phyloP scores from a whole-genome alignment of 805 yeast species.

The Metschnikowia aberdeeniae region DNA sequence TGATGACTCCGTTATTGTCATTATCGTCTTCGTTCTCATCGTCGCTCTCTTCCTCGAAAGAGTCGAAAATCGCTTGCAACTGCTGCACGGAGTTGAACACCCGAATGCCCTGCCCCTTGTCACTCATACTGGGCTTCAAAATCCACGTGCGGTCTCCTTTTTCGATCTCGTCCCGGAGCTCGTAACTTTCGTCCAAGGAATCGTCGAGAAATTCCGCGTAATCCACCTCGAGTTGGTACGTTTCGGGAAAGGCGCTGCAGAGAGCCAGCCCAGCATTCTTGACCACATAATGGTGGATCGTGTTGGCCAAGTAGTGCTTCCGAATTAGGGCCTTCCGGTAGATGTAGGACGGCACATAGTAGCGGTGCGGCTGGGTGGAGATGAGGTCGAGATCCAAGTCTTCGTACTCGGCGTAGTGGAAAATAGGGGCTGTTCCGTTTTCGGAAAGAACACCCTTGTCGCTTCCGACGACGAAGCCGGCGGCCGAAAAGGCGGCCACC shows the following conservation, averaged over 20 bases:
- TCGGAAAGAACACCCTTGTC: slow-evolving; percentile 19
- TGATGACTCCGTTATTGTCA: slow-evolving; percentile 61
- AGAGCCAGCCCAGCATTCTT: slow-evolving; percentile 72
- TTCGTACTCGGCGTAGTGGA: slow-evolving; percentile 90
- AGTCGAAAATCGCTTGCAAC: slow-evolving; percentile 76
- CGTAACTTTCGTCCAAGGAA: slow-evolving; percentile 87
- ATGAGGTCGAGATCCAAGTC: slow-evolving; percentile 72
- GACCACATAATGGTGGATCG: slow-evolving; percentile 67
- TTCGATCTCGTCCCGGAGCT: slow-evolving; percentile 73
- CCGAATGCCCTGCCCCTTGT: slow-evolving; percentile 93
- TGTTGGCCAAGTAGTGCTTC: slow-evolving; percentile 83
- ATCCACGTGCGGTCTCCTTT: slow-evolving; percentile 69
- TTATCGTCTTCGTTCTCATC: slow-evolving; percentile 47
- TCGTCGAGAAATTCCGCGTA: slow-evolving; percentile 96
- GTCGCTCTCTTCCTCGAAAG: slow-evolving; percentile 71
- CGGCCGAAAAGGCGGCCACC: slow-evolving; percentile 30
- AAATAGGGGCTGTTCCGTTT: slow-evolving; percentile 32
- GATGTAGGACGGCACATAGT: slow-evolving; percentile 73
- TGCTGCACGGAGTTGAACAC: slow-evolving; percentile 75
- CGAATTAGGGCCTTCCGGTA: slow-evolving; percentile 89
- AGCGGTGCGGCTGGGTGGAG: slow-evolving; percentile 39
- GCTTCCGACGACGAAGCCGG: slow-evolving; percentile 24
- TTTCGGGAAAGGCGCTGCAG: slow-evolving; percentile 60
- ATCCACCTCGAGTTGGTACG: slow-evolving; percentile 81
- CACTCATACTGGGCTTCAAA: slow-evolving; percentile 94